Evolutionary conservation across 768 basidiomycete species (phyloP).

Genomic region (Tricholomella constricta): DNA sequence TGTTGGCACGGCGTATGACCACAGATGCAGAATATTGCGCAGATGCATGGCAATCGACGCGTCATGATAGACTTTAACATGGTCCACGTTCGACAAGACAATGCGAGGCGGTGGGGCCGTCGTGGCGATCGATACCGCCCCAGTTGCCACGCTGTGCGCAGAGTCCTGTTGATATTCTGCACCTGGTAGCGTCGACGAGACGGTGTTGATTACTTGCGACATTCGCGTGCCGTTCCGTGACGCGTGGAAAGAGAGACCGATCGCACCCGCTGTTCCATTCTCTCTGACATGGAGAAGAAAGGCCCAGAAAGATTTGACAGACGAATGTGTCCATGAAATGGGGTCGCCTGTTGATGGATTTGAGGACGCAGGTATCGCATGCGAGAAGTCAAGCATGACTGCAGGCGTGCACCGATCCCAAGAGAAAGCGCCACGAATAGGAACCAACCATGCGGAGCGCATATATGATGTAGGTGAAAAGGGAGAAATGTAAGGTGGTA

Average conservation of each 20-base stretch:
- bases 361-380: slow-evolving; percentile 22
- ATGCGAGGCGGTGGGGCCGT: slow-evolving; percentile 2
- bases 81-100: slow-evolving; percentile 39
- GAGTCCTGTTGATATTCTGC: neutral
- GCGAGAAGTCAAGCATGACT: slow-evolving; percentile 34
- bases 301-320: slow-evolving; percentile 49
- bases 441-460: slow-evolving; percentile 59
- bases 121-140: neutral
- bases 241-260: slow-evolving; percentile 53
- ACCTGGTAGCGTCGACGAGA: neutral
- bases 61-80: slow-evolving; percentile 65
- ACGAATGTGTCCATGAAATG: slow-evolving; percentile 49
- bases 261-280: slow-evolving; percentile 39
- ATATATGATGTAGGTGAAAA: slow-evolving; percentile 29
- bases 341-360: slow-evolving; percentile 19
- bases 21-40: slow-evolving; percentile 52
- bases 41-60: slow-evolving; percentile 47
- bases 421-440: slow-evolving; percentile 53
- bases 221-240: slow-evolving; percentile 3
- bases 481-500: slow-evolving; percentile 34
- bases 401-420: slow-evolving; percentile 49
- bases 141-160: neutral
- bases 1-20: slow-evolving; percentile 33
- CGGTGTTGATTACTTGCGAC: neutral
- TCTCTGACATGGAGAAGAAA: slow-evolving; percentile 46